Percentiles rank a stretch among this genome's conserved stretches.
Evolutionary conservation across 352 stramenopile genomes (phyloP).

Genomic region (Elongisporangium prolatum): DNA sequence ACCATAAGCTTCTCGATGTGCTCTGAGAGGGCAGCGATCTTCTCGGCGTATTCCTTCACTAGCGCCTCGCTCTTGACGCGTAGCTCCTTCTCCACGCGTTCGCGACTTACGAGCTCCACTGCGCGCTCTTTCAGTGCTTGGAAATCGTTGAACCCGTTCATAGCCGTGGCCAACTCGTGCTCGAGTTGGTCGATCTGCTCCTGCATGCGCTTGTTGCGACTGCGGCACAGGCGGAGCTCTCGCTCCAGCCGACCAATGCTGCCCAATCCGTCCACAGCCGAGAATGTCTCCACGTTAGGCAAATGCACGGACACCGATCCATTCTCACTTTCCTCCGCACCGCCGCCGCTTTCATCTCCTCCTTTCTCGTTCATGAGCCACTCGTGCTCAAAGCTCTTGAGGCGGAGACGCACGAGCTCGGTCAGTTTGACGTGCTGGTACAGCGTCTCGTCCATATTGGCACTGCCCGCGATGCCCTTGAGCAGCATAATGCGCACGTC

Average conservation of each 20-base stretch:
- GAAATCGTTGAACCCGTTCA: constrained; percentile 44
- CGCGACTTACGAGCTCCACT: constrained; percentile 70
- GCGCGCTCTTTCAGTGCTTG: constrained; percentile 72
- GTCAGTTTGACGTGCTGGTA: constrained; percentile 70
- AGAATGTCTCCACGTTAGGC: constrained; percentile 57
- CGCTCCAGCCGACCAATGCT: constrained; percentile 56
- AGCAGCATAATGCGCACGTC: constrained; percentile 48
- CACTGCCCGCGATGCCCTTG: constrained; percentile 43
- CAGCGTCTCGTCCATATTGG: constrained; percentile 35
- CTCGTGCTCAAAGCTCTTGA: constrained; percentile 63
- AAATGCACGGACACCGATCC: constrained; percentile 25
- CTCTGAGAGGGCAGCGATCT: constrained; percentile 89
- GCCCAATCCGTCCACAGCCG: constrained; percentile 53
- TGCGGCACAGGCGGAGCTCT: constrained; percentile 61
- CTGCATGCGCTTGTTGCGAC: constrained; percentile 66
- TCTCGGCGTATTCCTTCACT: constrained; percentile 67
- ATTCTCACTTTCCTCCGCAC: constrained; percentile 4
- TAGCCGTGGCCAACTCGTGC: constrained; percentile 41
- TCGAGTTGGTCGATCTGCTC: constrained; percentile 47
- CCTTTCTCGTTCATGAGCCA: constrained; percentile 34
- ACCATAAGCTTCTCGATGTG: constrained; percentile 97
- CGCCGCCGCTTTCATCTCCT: neutral
- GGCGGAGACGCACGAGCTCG: constrained; percentile 62
- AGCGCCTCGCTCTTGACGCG: constrained; percentile 60
- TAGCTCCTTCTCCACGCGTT: constrained; percentile 86